These are phyloP conservation scores for Physcomitrium patens DNA, from an alignment of 225 moss, liverwort and hornwort genomes.

Conservation along the genomic window DNA sequence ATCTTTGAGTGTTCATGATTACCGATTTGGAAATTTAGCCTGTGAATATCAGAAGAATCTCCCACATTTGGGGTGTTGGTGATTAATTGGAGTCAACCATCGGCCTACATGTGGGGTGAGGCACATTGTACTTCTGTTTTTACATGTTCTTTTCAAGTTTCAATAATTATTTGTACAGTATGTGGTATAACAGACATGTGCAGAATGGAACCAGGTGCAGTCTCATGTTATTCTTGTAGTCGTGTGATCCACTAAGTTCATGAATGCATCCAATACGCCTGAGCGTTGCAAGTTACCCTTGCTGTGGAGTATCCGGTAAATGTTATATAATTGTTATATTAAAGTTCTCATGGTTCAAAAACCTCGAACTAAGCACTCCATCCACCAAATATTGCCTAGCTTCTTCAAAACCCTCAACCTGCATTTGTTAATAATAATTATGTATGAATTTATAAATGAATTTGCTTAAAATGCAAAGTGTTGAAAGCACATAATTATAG, in stretches of 20 bases:
- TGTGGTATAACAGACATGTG: conserved; percentile 3
- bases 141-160: conserved; percentile 28
- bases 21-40: conserved; percentile 20
- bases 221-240: not conserved
- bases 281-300: not conserved
- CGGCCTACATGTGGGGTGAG: conserved; percentile 9
- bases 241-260: not conserved
- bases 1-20: not conserved
- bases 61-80: conserved; percentile 13
- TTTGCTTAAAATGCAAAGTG: no score
- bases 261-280: not conserved
- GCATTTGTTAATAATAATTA: no score
- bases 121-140: conserved; percentile 25
- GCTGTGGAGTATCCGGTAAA: not conserved
- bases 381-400: no score
- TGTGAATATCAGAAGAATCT: conserved; percentile 36
- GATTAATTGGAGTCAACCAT: conserved; percentile 25
- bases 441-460: no score
- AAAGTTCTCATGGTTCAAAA: no score
- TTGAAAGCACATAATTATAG: no score
- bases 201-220: not conserved
- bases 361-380: no score
- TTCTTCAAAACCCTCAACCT: no score
- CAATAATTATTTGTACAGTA: conserved; percentile 24
- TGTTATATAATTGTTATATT: not conserved